A percentile compares a stretch with the other conserved stretches of the same genome.
Conservation (phyloP, 1,284 basidiomycete species). For the Irpex sp. region DNA sequence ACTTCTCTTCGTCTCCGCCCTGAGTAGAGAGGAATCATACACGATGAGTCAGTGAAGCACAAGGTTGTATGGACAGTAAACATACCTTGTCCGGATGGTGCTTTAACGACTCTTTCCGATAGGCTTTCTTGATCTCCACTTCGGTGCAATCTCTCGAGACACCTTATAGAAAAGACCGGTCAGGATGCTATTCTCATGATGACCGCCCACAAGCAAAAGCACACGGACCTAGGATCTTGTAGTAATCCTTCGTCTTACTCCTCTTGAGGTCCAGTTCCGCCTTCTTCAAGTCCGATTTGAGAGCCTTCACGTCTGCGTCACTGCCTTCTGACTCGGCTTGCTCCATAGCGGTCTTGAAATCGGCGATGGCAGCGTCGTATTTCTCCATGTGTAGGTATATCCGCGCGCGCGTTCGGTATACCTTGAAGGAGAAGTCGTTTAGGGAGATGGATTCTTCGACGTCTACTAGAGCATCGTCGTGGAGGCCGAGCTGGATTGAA, state of each 20-base stretch:
- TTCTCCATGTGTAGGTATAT: conserved; percentile 71
- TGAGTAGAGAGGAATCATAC: conserved; percentile 15
- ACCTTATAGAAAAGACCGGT: conserved; percentile 17
- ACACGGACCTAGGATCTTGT: conserved; percentile 58
- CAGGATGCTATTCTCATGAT: background rate
- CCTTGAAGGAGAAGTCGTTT: conserved; percentile 72
- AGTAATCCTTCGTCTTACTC: conserved; percentile 83
- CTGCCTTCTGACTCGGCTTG: conserved; percentile 56
- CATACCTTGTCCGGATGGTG: conserved; percentile 82
- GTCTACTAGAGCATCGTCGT: conserved; percentile 67
- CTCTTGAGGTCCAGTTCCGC: conserved; percentile 74
- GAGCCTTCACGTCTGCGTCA: conserved; percentile 55
- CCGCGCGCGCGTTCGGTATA: conserved; percentile 79
- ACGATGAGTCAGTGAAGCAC: background rate
- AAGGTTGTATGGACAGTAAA: background rate
- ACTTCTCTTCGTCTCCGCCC: conserved; percentile 82
- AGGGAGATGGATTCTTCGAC: conserved; percentile 65
- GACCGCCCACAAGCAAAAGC: background rate
- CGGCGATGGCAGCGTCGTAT: conserved; percentile 66
- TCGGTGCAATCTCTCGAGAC: conserved; percentile 56
- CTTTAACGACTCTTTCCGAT: conserved; percentile 69
- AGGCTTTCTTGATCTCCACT: conserved; percentile 75
- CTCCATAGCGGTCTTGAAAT: conserved; percentile 76
- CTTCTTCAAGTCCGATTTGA: conserved; percentile 67
- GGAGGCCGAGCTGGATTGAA: conserved; percentile 46